phyloP scores from a whole-genome alignment of 108 stramenopile genomes.

The Cyclotella kingstonii region DNA sequence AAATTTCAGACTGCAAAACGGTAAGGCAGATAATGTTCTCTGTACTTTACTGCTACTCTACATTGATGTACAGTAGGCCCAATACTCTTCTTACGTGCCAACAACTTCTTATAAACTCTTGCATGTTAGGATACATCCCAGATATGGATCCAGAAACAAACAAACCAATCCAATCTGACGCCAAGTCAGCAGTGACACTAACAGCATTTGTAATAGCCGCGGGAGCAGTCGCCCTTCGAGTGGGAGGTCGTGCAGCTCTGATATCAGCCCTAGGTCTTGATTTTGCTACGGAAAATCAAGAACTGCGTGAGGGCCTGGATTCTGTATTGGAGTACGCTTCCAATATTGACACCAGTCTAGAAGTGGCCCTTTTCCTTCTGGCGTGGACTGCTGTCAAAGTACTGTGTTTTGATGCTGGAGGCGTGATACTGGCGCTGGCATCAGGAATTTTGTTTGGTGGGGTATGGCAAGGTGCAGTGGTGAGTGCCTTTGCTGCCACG shows the following conservation, averaged over 20 bases:
- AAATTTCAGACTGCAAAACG: slow-evolving; percentile 52
- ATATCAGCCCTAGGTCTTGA: slow-evolving; percentile 81
- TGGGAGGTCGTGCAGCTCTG: slow-evolving; percentile 87
- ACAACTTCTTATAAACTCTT: no score
- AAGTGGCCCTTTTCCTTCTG: slow-evolving; percentile 52
- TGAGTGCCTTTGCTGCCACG: slow-evolving; percentile 78
- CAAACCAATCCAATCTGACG: slow-evolving; percentile 59
- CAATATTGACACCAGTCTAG: slow-evolving; percentile 48
- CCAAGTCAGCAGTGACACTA: slow-evolving; percentile 65
- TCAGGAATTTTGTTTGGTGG: slow-evolving; percentile 91
- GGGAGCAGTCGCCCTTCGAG: slow-evolving; percentile 79
- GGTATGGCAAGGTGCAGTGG: slow-evolving; percentile 83
- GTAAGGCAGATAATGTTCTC: neutral
- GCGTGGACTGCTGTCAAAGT: slow-evolving; percentile 84
- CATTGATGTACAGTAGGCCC: neutral
- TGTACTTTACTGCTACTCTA: neutral
- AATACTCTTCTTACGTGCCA: neutral
- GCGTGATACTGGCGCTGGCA: slow-evolving; percentile 78
- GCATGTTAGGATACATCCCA: slow-evolving; percentile 44
- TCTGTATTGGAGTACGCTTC: slow-evolving; percentile 60
- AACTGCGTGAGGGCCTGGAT: slow-evolving; percentile 68
- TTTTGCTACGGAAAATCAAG: slow-evolving; percentile 81
- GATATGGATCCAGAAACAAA: slow-evolving; percentile 59
- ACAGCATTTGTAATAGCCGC: slow-evolving; percentile 85
- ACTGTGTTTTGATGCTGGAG: slow-evolving; percentile 80